phyloP scores from a whole-genome alignment of 345 rosid genomes.

The Populus deltoides region DNA sequence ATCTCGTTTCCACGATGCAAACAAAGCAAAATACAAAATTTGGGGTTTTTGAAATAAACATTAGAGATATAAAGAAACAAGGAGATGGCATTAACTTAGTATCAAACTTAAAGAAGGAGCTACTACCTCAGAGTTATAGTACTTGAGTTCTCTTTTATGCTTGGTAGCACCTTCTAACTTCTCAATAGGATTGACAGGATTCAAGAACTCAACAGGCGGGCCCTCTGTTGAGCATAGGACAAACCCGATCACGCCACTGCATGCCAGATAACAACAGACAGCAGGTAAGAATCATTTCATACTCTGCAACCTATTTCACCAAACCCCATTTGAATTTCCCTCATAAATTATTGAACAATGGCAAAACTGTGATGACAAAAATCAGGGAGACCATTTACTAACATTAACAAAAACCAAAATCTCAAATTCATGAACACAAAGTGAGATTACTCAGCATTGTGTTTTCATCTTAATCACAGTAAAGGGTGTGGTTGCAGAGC shows the following conservation, averaged over 20 bases:
- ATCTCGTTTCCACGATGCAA: background rate
- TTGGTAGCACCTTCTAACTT: constrained; percentile 63
- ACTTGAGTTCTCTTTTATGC: constrained; percentile 65
- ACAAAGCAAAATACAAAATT: background rate
- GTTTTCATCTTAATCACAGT: background rate
- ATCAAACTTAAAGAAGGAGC: background rate
- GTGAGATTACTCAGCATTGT: too few relatives aligned
- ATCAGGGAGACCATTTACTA: background rate
- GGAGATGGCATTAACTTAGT: background rate
- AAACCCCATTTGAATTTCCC: background rate
- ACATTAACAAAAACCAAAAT: background rate
- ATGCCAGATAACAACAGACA: constrained; percentile 1
- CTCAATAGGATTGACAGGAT: constrained; percentile 89
- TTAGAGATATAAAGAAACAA: background rate
- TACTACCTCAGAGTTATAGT: constrained; percentile 78
- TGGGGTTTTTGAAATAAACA: background rate
- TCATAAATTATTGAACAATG: too few relatives aligned
- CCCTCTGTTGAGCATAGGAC: constrained; percentile 79
- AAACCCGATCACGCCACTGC: constrained; percentile 92
- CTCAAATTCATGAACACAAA: background rate
- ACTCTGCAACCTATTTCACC: background rate
- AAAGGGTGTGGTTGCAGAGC: background rate
- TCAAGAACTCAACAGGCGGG: constrained; percentile 68
- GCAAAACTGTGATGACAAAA: too few relatives aligned
- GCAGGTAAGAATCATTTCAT: background rate